Base-by-base conservation (phyloP, 495 filamentous ascomycete genomes). In the Talaromyces borbonicus region DNA sequence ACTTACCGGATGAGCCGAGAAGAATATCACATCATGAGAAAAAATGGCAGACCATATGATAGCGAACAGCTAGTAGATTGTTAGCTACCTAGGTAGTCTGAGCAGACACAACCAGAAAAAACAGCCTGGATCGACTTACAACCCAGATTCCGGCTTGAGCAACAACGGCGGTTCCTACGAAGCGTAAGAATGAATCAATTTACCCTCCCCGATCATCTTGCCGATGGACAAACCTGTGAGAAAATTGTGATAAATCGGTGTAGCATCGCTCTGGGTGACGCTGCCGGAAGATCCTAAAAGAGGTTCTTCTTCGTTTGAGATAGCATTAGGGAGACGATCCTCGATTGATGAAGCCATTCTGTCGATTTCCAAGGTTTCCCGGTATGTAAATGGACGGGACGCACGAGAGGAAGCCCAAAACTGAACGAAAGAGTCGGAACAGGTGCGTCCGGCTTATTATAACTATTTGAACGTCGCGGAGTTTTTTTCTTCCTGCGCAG, bases 1-100 rank as follows among this genome's bases (percentile, higher is more conserved):
- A 57, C 72, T 53, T 63, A 81, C 79, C 6, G 90, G 90, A 66
- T 97, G 90, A 0, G 83, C 74, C 4, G 85, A 83, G 68, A 97
- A 90, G 46, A 95, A 72, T 0, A 83, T 75, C 25, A 84, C 53
- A 15, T 73, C 68, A 24, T 78, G 63, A 20, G 77, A 71, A 58
- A 95, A 77, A 52, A 94, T 72, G 47, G 71, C 74, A 23, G 78
- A 76, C 83, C 83, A 93, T 52, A 94, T 70, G 22, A 86, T 72
- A 15, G 73, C 75, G 22, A 78, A 67, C 38, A 95, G 75, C 74
- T 94, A 59, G 46, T 63, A 11, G 39, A 52, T 54, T 61, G 37
- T 59, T 26, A 56, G 43, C 3, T 9, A 14, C 18, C 38, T 39
- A 39, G 45, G 14, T 8, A 14, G 27, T 19, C 6, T 38, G 15